A percentile compares a stretch with the other conserved stretches of the same genome.
These are phyloP conservation scores for Meyerozyma elateridarum DNA, from an alignment of 1,139 yeast species.

Conservation along the genomic window DNA sequence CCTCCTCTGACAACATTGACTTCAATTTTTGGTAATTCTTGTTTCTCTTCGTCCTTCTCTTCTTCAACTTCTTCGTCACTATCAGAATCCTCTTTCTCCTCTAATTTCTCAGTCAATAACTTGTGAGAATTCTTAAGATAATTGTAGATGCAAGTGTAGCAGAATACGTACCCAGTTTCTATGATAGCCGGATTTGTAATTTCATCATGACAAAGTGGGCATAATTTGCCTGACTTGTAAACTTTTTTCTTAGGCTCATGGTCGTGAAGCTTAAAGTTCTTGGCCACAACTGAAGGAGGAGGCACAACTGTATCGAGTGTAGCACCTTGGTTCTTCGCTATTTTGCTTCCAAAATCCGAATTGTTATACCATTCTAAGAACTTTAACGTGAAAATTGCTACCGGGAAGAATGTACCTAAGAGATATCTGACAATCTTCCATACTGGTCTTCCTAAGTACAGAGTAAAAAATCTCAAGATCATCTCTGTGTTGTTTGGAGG, in stretches of 20 bases:
- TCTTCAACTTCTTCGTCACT: conserved; percentile 14
- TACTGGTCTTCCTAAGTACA: conserved; percentile 35
- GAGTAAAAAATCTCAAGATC: conserved; percentile 25
- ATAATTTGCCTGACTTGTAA: conserved; percentile 35
- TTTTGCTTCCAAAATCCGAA: conserved; percentile 64
- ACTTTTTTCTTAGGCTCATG: conserved; percentile 13
- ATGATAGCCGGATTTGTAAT: conserved; percentile 79
- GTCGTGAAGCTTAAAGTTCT: conserved; percentile 8
- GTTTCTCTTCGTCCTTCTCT: conserved; percentile 18
- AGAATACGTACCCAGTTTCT: conserved; percentile 88
- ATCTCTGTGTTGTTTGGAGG: conserved; percentile 54
- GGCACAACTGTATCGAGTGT: conserved; percentile 50
- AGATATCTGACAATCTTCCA: conserved; percentile 33
- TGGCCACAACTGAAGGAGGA: conserved; percentile 33
- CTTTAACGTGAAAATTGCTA: conserved; percentile 77
- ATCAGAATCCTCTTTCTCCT: conserved; percentile 7
- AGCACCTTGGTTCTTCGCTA: conserved; percentile 51
- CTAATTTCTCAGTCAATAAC: conserved; percentile 21
- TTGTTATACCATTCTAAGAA: conserved; percentile 95
- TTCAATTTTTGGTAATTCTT: conserved; percentile 18
- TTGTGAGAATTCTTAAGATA: conserved; percentile 50
- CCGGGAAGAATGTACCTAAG: conserved; percentile 62
- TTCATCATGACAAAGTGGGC: conserved; percentile 69
- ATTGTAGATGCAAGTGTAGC: conserved; percentile 80
- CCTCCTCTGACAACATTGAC: conserved; percentile 48